phyloP scores from a whole-genome alignment of 2,329 filamentous ascomycete genomes.

The Penicillium janthinellum region DNA sequence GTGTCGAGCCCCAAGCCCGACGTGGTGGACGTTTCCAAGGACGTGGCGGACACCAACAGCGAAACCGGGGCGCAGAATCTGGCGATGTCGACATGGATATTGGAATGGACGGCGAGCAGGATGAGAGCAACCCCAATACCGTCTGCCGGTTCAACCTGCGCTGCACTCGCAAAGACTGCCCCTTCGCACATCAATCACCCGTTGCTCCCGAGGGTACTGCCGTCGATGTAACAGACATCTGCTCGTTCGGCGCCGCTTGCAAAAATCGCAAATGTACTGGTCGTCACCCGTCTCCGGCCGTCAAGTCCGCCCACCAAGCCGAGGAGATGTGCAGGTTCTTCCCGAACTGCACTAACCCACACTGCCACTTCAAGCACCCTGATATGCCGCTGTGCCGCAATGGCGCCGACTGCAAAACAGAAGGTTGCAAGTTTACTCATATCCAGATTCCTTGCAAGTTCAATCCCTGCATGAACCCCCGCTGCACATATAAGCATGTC shows the following conservation, averaged over 20 bases:
- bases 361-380: conserved; percentile 88
- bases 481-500: conserved; percentile 84
- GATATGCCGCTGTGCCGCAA: conserved; percentile 86
- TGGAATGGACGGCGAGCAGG: conserved; percentile 46
- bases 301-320: conserved; percentile 73
- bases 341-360: conserved; percentile 84
- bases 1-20: conserved; percentile 57
- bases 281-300: conserved; percentile 87
- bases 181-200: conserved; percentile 91
- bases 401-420: conserved; percentile 79
- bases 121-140: conserved; percentile 61
- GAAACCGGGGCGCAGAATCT: conserved; percentile 28
- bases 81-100: conserved; percentile 46
- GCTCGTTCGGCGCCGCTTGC: conserved; percentile 85
- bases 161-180: conserved; percentile 87
- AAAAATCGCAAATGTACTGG: conserved; percentile 93
- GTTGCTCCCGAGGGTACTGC: conserved; percentile 76
- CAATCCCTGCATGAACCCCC: conserved; percentile 86
- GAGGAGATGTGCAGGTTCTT: conserved; percentile 90
- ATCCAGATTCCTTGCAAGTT: conserved; percentile 82
- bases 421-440: conserved; percentile 89
- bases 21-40: conserved; percentile 61
- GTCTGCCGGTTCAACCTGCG: conserved; percentile 87
- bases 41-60: conserved; percentile 28
- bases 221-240: conserved; percentile 78